Base-by-base conservation (phyloP, 345 rosid species). In the Toxicodendron radicans region DNA sequence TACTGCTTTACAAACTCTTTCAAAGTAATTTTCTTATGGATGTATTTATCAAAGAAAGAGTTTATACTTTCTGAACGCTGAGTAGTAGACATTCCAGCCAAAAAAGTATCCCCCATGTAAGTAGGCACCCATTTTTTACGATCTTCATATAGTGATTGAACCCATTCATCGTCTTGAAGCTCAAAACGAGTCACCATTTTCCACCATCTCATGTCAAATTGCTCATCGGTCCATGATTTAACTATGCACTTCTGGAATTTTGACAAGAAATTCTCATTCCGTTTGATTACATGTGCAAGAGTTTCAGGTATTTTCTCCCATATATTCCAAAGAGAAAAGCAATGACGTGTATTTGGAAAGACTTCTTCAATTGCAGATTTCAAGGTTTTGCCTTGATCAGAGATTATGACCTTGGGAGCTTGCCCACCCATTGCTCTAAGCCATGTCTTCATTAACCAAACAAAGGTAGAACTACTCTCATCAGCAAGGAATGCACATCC, bases 381-480 rank as follows among this genome's bases (percentile, higher is more conserved):
- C 64, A 85, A 46, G 56, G 73, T 51, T 73, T 82, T 80, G 72
- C 83, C 88, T 62, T 78, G 87, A 64, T 86, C 86, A 45, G 89
- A 80, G 72, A 88, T 74, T 51, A 88, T 83, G 57, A 77, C 83
- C 54, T 78, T 79, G 1, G 90, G 92, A 62, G 79, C 71, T 63
- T 74, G 80, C 35, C 90, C 87, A 43, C 89, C 87, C 87, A 88
- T 83, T 68, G 92, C 92, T 79, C 85, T 83, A 9, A 85, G 78
- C 92, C 92, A 88, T 49, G 88, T 80, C 80, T 70, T 82, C 85
- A 86, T 57, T 66, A 86, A 61, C 92, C 90, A 88, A 70, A 78
- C 65, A 81, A 76, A 83, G 2, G 90, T 86, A 14, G 83, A 63
- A 59, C 52, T 76, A 67, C 78, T 81, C 76, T 88, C 86, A 80